Conservation (phyloP, 352 stramenopile species). For the Phytophthora brassicae region DNA sequence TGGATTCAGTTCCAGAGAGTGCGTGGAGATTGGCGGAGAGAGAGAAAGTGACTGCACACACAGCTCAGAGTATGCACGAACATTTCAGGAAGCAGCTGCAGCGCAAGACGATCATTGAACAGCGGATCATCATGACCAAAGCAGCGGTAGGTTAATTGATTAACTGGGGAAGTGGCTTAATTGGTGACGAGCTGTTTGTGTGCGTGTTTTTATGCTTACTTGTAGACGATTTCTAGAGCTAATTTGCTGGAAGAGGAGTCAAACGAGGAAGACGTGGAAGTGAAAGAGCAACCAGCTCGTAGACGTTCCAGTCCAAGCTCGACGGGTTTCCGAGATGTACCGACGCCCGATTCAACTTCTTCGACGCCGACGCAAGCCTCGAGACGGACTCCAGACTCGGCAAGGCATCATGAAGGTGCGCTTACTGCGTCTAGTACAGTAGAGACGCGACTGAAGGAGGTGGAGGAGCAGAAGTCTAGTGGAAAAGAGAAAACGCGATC, state of each 20-base stretch:
- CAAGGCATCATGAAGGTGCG: neutral
- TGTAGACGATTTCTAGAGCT: conserved; percentile 6
- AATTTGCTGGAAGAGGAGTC: conserved; percentile 8
- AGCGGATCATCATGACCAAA: conserved; percentile 30
- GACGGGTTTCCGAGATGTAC: neutral
- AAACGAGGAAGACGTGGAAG: neutral
- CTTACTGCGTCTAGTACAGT: neutral
- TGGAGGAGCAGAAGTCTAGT: conserved; percentile 8
- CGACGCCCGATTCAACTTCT: neutral
- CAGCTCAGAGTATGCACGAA: conserved; percentile 52
- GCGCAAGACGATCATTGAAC: conserved; percentile 39
- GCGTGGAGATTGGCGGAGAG: conserved; percentile 20
- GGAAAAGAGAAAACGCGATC: neutral
- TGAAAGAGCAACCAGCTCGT: neutral
- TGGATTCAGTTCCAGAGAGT: conserved; percentile 19
- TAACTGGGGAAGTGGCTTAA: neutral
- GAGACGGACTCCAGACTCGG: neutral
- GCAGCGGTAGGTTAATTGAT: conserved; percentile 22
- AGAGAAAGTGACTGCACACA: conserved; percentile 37
- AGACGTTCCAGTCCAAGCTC: neutral
- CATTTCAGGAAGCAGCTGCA: conserved; percentile 50
- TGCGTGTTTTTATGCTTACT: neutral
- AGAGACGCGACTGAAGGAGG: conserved; percentile 8
- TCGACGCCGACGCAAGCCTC: neutral
- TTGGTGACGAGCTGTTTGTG: neutral